Evolutionary conservation across 164 flowering plant genomes (phyloP).

Genomic region (Chloranthus sessilifolius): DNA sequence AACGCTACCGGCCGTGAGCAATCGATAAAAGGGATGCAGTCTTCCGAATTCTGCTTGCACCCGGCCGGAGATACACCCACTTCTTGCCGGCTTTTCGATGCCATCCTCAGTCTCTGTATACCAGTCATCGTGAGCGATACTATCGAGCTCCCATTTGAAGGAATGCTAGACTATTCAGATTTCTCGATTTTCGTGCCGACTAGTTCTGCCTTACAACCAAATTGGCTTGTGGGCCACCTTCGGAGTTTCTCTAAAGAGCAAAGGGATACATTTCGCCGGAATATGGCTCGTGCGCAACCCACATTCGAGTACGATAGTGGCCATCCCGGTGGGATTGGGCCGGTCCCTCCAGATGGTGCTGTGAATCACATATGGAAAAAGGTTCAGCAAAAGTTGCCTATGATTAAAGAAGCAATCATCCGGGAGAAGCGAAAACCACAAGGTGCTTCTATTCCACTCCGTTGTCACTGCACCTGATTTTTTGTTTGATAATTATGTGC

Average conservation of each 20-base stretch:
- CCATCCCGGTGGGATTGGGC: conserved; percentile 74
- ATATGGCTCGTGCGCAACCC: conserved; percentile 66
- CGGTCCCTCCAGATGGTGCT: conserved; percentile 67
- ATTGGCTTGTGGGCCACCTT: conserved; percentile 65
- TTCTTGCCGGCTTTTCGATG: conserved; percentile 93
- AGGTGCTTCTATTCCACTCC: conserved; percentile 64
- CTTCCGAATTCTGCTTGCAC: conserved; percentile 91
- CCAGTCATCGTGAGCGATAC: conserved; percentile 90
- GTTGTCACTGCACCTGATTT: conserved; percentile 71
- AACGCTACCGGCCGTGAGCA: conserved; percentile 91
- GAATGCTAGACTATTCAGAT: conserved; percentile 67
- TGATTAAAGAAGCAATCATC: conserved; percentile 70
- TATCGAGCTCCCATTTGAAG: conserved; percentile 95
- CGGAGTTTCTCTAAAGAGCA: conserved; percentile 44
- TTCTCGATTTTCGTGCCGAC: conserved; percentile 80
- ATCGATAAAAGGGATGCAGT: conserved; percentile 86
- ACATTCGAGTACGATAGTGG: conserved; percentile 73
- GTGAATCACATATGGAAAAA: conserved; percentile 89
- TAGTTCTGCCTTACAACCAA: conserved; percentile 61
- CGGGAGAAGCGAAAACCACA: conserved; percentile 71
- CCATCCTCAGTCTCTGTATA: conserved; percentile 87
- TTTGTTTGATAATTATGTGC: not conserved
- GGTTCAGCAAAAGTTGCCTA: conserved; percentile 73
- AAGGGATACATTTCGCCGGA: conserved; percentile 44
- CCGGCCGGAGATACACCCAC: conserved; percentile 99